Evolutionary conservation across 495 filamentous ascomycete species (phyloP), one percentile per base, ranked within the genome.

Genomic region (Daldinia caldariorum): DNA sequence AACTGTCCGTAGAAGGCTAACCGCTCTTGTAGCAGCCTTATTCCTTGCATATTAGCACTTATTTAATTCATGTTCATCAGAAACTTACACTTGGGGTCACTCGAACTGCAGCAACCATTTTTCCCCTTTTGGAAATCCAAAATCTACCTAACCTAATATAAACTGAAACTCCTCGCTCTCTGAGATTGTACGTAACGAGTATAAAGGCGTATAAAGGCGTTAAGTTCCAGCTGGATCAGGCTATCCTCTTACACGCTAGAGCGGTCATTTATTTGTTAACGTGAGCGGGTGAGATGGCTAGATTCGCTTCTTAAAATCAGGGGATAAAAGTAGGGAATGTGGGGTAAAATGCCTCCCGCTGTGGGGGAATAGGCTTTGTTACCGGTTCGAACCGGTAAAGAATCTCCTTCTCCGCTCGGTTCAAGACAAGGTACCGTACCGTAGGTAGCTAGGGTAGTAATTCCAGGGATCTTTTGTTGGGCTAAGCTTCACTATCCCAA

Each of bases 1-100:
- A 13, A 99, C 85, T 37, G 95, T 92, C 58, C 92, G 89, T 58
- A 98, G 88, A 58, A 98, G 88, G 74, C 87, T 92, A 67, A 89
- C 77, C n/a, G 95, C 94, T 69, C 91, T 83, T 50, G 86, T 83
- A 61, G 94, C 93, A 67, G 90, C 88, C 73, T 93, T 53, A 32
- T 53, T 69, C 16, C 9, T 32, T 9, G 53, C 34, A 31, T 63
- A 85, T 68, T 31, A 69, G 37, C 6, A 53, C 20, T 14, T n/a
- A n/a, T n/a, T n/a, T n/a, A n/a, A n/a, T n/a, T n/a, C n/a, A n/a
- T n/a, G n/a, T n/a, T n/a, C n/a, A n/a, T n/a, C n/a, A n/a, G n/a
- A n/a, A n/a, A n/a, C n/a, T 78, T 67, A 85, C 84, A 32, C 66
- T 83, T 37, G 84, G 84, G 51, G 87, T 81, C 61, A 91, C 82